A percentile compares a stretch with the other conserved stretches of the same genome.
Conservation (phyloP, 352 stramenopile genomes). For the Globisporangium emineosum region DNA sequence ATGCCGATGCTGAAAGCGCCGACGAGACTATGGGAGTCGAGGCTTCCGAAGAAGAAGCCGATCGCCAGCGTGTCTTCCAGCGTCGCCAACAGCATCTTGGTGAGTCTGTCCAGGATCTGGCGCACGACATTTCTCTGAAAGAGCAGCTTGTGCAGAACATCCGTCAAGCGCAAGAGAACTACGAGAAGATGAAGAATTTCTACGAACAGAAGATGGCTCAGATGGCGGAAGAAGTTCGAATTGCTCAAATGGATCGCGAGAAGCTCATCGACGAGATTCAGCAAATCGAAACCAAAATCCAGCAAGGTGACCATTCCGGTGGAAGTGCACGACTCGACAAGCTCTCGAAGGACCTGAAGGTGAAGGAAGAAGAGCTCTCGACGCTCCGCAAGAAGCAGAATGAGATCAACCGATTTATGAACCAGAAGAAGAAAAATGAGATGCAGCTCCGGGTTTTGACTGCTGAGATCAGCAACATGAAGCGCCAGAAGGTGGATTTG, state of each 20-base stretch:
- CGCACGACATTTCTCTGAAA: slow-evolving; percentile 84
- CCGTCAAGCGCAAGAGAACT: slow-evolving; percentile 75
- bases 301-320: slow-evolving; percentile 47
- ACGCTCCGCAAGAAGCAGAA: slow-evolving; percentile 77
- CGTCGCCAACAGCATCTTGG: slow-evolving; percentile 74
- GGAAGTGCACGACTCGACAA: slow-evolving; percentile 59
- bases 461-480: slow-evolving; percentile 85
- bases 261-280: slow-evolving; percentile 77
- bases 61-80: slow-evolving; percentile 82
- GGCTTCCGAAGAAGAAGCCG: slow-evolving; percentile 61
- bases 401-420: slow-evolving; percentile 80
- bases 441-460: slow-evolving; percentile 79
- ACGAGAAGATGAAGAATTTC: slow-evolving; percentile 77
- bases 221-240: slow-evolving; percentile 74
- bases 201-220: slow-evolving; percentile 84
- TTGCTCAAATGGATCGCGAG: slow-evolving; percentile 63
- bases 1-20: slow-evolving; percentile 28
- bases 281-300: slow-evolving; percentile 61
- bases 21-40: slow-evolving; percentile 32
- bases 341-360: slow-evolving; percentile 69
- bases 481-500: slow-evolving; percentile 86
- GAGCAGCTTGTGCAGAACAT: slow-evolving; percentile 84
- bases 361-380: slow-evolving; percentile 74
- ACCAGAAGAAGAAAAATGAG: slow-evolving; percentile 86
- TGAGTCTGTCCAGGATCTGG: slow-evolving; percentile 74